Evolutionary conservation across 2,329 filamentous ascomycete genomes (phyloP).

Genomic region (Claviceps arundinis): DNA sequence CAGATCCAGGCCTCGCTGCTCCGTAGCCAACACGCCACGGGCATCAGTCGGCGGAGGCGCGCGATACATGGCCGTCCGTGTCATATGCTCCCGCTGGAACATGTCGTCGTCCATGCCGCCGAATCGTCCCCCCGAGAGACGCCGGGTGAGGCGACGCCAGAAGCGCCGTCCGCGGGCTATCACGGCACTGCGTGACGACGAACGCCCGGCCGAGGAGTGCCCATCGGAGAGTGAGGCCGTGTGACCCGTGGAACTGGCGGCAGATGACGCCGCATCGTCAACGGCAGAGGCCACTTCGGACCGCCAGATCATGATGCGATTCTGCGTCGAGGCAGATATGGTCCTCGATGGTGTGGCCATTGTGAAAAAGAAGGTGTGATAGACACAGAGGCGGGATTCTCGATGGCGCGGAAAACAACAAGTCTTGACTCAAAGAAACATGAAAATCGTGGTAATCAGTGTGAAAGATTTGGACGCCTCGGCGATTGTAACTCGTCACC

Average conservation of each 20-base stretch:
- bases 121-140: conserved; percentile 9
- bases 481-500: neutral
- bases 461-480: too few species aligned
- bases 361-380: neutral
- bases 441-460: neutral
- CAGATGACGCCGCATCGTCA: conserved; percentile 16
- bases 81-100: conserved; percentile 6
- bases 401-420: too few species aligned
- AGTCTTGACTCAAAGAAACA: neutral
- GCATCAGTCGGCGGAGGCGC: conserved; percentile 6
- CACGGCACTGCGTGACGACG: conserved; percentile 1
- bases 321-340: conserved; percentile 6
- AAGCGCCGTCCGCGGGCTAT: conserved; percentile 11
- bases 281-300: conserved; percentile 30
- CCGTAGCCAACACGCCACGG: conserved; percentile 9
- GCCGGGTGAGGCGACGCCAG: conserved; percentile 12
- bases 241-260: conserved; percentile 13
- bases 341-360: neutral
- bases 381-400: neutral
- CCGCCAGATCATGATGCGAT: conserved; percentile 36
- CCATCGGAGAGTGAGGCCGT: conserved; percentile 5
- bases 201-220: conserved; percentile 6
- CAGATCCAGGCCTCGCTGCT: conserved; percentile 9
- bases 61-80: conserved; percentile 25
- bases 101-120: conserved; percentile 6